Evolutionary conservation across 805 yeast genomes (phyloP).

Genomic region (Myxozyma nipponensis): DNA sequence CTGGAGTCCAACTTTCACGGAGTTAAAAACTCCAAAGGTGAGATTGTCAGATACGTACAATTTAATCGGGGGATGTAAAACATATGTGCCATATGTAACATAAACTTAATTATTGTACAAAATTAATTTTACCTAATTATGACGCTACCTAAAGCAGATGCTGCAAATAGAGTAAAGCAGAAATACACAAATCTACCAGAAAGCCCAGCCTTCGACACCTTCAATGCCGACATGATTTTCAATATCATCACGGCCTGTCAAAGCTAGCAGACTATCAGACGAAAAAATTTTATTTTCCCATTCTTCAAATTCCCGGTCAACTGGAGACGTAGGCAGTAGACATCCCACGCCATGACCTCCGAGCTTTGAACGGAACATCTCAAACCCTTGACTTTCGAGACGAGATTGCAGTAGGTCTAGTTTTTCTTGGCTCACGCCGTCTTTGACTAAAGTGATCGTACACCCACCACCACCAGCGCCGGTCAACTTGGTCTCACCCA

Average conservation of each 20-base stretch:
- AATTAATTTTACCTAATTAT: too few relatives aligned
- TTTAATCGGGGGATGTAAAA: conserved; percentile 89
- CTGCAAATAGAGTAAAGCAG: not conserved
- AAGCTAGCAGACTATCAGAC: conserved; percentile 40
- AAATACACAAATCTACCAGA: conserved; percentile 46
- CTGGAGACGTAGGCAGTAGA: conserved; percentile 30
- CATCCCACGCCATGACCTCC: conserved; percentile 89
- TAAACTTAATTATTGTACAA: too few relatives aligned
- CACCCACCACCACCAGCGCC: conserved; percentile 99
- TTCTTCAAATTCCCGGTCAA: conserved; percentile 19
- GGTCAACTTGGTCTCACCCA: conserved; percentile 90
- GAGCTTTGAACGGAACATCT: conserved; percentile 70
- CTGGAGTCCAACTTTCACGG: conserved; percentile 64
- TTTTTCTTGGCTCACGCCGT: conserved; percentile 39
- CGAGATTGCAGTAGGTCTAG: conserved; percentile 38
- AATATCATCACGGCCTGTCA: conserved; percentile 46
- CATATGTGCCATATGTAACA: too few relatives aligned
- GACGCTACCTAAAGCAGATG: too few relatives aligned
- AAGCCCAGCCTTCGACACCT: conserved; percentile 49
- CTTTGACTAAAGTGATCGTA: conserved; percentile 74
- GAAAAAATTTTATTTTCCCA: conserved; percentile 26
- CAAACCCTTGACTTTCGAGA: conserved; percentile 52
- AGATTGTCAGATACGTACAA: conserved; percentile 56
- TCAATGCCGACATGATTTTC: conserved; percentile 48
- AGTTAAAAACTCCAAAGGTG: conserved; percentile 60